phyloP scores from a whole-genome alignment of 371 early-diverging fungal species.

The Mortierella sp. region DNA sequence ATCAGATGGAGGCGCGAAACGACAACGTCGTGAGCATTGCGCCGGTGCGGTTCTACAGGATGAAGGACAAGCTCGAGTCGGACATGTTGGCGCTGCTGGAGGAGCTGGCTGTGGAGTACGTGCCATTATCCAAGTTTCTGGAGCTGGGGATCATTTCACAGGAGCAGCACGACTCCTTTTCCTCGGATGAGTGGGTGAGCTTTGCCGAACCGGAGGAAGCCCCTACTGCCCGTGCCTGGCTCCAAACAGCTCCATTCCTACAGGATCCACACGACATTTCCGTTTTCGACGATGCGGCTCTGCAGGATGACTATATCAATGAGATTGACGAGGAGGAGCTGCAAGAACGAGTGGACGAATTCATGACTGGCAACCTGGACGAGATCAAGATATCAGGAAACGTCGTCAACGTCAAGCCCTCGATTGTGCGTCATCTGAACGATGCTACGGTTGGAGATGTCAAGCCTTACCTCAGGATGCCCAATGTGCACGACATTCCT shows the following conservation, averaged over 20 bases:
- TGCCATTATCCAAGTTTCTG: slow-evolving; percentile 59
- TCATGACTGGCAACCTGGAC: slow-evolving; percentile 60
- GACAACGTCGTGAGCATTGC: neutral
- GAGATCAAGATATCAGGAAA: slow-evolving; percentile 36
- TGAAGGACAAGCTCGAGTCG: slow-evolving; percentile 58
- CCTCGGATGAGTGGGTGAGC: slow-evolving; percentile 56
- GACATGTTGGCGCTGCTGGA: slow-evolving; percentile 58
- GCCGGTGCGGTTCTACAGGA: slow-evolving; percentile 46
- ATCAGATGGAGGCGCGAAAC: slow-evolving; percentile 45
- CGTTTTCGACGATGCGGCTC: slow-evolving; percentile 39
- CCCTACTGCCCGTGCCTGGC: slow-evolving; percentile 37
- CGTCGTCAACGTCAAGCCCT: slow-evolving; percentile 57
- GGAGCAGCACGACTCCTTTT: slow-evolving; percentile 61
- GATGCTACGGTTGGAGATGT: slow-evolving; percentile 32
- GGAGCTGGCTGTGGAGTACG: slow-evolving; percentile 67
- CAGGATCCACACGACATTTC: slow-evolving; percentile 30
- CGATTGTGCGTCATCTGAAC: slow-evolving; percentile 36
- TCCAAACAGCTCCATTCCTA: slow-evolving; percentile 17
- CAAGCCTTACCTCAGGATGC: slow-evolving; percentile 10
- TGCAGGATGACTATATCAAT: slow-evolving; percentile 60
- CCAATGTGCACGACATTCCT: slow-evolving; percentile 70
- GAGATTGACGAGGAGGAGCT: slow-evolving; percentile 71
- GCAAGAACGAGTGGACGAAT: slow-evolving; percentile 62
- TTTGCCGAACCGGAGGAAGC: slow-evolving; percentile 28
- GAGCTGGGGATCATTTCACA: slow-evolving; percentile 56